A percentile compares a stretch with the other conserved stretches of the same genome.
phyloP scores from a whole-genome alignment of 2,329 filamentous ascomycete genomes.

The Xylaria sp. region DNA sequence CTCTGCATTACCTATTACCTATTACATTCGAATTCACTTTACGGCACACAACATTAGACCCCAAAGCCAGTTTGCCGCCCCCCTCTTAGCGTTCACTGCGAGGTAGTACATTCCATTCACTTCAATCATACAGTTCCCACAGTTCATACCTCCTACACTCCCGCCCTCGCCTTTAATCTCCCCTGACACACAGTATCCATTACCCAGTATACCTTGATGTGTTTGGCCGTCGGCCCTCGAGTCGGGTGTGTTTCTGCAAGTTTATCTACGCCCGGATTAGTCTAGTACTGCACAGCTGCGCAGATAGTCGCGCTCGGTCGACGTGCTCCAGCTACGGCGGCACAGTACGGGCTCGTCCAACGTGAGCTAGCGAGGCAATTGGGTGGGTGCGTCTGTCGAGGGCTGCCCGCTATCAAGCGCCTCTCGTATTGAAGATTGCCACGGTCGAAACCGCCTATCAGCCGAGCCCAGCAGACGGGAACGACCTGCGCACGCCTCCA shows the following conservation, averaged over 20 bases:
- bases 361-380: conserved; percentile 14
- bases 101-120: too few species aligned
- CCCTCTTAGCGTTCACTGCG: too few species aligned
- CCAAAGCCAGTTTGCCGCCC: background rate
- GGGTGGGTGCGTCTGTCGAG: conserved; percentile 9
- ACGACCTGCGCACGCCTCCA: conserved; percentile 2
- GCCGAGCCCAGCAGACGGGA: conserved; percentile 3
- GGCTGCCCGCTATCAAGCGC: conserved; percentile 20
- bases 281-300: background rate
- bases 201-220: background rate
- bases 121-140: too few species aligned
- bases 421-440: conserved; percentile 26
- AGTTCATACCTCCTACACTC: too few species aligned
- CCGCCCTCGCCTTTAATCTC: too few species aligned
- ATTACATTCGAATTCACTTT: background rate
- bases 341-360: conserved; percentile 11
- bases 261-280: conserved; percentile 4
- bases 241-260: conserved; percentile 18
- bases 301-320: background rate
- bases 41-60: background rate
- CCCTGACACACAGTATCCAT: background rate
- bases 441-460: conserved; percentile 8
- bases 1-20: conserved; percentile 1
- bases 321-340: background rate
- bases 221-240: background rate